Evolutionary conservation across 805 yeast genomes (phyloP), one percentile per base, ranked within the genome.

Genomic region (Metschnikowia matae): DNA sequence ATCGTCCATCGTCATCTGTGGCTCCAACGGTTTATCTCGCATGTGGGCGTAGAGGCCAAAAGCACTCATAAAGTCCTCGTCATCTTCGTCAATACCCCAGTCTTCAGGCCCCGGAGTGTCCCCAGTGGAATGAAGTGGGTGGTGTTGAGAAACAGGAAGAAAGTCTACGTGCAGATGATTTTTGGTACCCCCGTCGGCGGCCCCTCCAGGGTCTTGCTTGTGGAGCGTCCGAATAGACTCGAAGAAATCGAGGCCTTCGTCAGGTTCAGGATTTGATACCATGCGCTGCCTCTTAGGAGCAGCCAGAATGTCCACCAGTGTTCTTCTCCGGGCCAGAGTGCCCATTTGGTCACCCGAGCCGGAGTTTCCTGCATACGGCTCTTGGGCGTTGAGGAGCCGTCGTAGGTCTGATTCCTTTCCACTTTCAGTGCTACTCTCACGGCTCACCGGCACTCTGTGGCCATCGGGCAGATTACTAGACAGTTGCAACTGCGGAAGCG

Each of bases 181-280:
- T 26, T 26, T 26, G 29, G 3, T 26, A 26, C 4, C 29, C 29
- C 10, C 29, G 4, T 26, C 29, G 11, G 11, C 29, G 4, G 11
- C 11, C 29, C 29, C n/a, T 32, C 40, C 40, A 23, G 40, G 21
- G 40, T 23, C 41, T 32, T 14, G 38, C 53, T 29, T 44, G 37
- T 41, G 49, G 21, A 84, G 61, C 15, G 82, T 74, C 44, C 85
- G 72, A 78, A 85, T 74, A 2, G 82, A 80, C 54, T 84, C 90
- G 86, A 88, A 84, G 61, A 84, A 85, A 62, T 84, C 89, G 33
- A 79, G 57, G 20, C 80, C 89, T 51, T 82, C 89, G 38, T 82
- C 88, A 35, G 75, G 82, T 34, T 53, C 62, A 20, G 23, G 15
- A 3, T 44, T 23, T 11, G 34, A 31, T 8, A 46, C 32, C 46